These are phyloP conservation scores for Anthracocystis walkeri DNA, from an alignment of 1,284 basidiomycete genomes.

Conservation along the genomic window DNA sequence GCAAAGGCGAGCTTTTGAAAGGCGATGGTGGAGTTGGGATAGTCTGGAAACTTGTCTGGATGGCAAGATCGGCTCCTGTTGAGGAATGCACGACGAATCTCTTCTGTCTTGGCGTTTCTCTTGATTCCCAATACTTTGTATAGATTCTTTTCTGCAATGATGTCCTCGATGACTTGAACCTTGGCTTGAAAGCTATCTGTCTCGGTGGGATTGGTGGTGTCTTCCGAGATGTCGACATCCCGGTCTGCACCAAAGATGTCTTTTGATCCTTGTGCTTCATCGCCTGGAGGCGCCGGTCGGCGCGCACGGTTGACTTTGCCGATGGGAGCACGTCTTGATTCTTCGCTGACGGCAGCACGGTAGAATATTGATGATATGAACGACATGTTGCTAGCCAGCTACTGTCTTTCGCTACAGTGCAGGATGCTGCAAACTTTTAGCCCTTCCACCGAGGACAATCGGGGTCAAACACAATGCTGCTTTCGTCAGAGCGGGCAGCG, in stretches of 20 bases:
- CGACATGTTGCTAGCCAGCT: constrained; percentile 24
- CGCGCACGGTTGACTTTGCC: constrained; percentile 36
- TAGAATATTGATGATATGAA: constrained; percentile 50
- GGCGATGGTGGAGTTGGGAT: constrained; percentile 79
- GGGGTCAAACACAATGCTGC: not conserved
- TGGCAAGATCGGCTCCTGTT: constrained; percentile 81
- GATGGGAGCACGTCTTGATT: constrained; percentile 41
- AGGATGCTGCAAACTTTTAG: not conserved
- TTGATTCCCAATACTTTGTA: constrained; percentile 80
- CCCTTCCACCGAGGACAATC: not conserved
- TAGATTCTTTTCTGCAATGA: constrained; percentile 72
- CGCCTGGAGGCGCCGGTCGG: constrained; percentile 10
- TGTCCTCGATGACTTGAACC: constrained; percentile 51
- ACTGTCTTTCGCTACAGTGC: not conserved
- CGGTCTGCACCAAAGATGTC: constrained; percentile 5
- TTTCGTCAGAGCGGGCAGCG: not conserved
- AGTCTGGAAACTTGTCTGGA: constrained; percentile 85
- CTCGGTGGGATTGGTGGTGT: constrained; percentile 4
- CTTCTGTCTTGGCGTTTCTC: constrained; percentile 75
- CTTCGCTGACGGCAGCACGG: constrained; percentile 44
- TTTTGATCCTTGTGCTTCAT: not conserved
- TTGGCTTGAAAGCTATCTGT: constrained; percentile 35
- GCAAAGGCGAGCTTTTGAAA: constrained; percentile 87
- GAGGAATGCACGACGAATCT: constrained; percentile 81
- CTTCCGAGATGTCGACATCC: constrained; percentile 1